Percentiles rank a stretch among this genome's conserved stretches.
These are phyloP conservation scores for Paramecium primaurelia DNA, from an alignment of 73 alveolate genomes.

Conservation along the genomic window DNA sequence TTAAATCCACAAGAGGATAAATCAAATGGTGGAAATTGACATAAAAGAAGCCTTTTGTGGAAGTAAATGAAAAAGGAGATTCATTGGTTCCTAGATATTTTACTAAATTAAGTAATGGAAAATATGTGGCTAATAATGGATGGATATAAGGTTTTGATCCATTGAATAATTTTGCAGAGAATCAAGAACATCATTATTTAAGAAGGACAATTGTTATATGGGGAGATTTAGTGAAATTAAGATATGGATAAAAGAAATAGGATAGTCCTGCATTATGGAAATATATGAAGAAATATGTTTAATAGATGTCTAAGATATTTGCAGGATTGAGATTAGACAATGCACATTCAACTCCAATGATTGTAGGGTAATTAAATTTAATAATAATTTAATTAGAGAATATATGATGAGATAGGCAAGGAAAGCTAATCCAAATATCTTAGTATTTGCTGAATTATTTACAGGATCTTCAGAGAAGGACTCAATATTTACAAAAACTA, in stretches of 20 bases:
- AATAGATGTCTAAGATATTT: conserved; percentile 83
- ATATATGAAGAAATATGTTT: conserved; percentile 90
- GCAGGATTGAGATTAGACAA: conserved; percentile 96
- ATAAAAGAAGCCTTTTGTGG: neutral
- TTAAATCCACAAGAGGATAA: conserved; percentile 39
- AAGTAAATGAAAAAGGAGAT: conserved; percentile 8
- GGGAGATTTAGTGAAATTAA: conserved; percentile 94
- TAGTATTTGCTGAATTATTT: conserved; percentile 94
- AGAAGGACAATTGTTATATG: conserved; percentile 90
- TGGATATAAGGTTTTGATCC: conserved; percentile 75
- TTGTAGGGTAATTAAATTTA: conserved; percentile 15
- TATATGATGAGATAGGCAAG: conserved; percentile 90
- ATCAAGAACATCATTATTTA: conserved; percentile 89
- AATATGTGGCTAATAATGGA: conserved; percentile 58
- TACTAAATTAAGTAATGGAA: conserved; percentile 55
- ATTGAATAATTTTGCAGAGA: conserved; percentile 80
- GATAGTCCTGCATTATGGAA: conserved; percentile 91
- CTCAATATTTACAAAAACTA: conserved; percentile 76
- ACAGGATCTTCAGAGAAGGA: conserved; percentile 86
- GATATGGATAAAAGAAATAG: conserved; percentile 82
- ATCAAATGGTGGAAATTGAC: conserved; percentile 49
- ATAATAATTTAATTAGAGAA: conserved; percentile 42
- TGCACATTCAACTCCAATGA: conserved; percentile 94
- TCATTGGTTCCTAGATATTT: conserved; percentile 51
- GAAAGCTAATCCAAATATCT: conserved; percentile 82